Percentiles rank a stretch among this genome's conserved stretches.
Evolutionary conservation across 306 rosid genomes (phyloP).

Genomic region (Hippophae rhamnoides): DNA sequence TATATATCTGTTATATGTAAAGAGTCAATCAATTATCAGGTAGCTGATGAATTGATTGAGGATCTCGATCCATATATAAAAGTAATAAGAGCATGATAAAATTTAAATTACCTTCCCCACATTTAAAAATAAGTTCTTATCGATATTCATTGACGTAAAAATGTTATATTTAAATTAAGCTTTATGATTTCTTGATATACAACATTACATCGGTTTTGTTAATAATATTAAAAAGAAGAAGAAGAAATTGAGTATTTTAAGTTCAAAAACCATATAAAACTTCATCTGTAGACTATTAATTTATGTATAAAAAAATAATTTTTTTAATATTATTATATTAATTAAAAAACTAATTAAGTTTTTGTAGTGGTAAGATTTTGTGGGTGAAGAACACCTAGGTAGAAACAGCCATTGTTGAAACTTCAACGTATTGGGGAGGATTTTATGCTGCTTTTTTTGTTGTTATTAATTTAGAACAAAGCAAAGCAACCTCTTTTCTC

Average conservation of each 20-base stretch:
- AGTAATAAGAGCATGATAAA: no score
- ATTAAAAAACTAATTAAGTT: not conserved
- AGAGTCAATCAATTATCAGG: no score
- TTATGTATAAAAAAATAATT: not conserved
- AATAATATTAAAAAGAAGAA: no score
- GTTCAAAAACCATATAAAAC: not conserved
- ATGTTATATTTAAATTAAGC: no score
- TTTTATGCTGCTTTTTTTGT: conserved; percentile 3
- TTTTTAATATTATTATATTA: not conserved
- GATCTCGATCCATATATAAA: no score
- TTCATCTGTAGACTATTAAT: not conserved
- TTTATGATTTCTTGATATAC: no score
- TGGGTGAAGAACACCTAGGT: conserved; percentile 19
- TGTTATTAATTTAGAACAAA: conserved; percentile 5
- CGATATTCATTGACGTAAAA: no score
- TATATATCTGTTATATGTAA: no score
- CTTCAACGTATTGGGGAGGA: conserved; percentile 28
- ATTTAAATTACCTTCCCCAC: no score
- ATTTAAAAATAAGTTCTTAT: no score
- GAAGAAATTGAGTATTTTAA: not conserved
- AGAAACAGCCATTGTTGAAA: conserved; percentile 14
- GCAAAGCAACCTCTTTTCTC: conserved; percentile 18
- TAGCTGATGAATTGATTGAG: no score
- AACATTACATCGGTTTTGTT: no score
- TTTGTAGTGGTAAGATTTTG: conserved; percentile 18